A percentile compares a stretch with the other conserved stretches of the same genome.
Evolutionary conservation across 176 grass and related monocot genomes (phyloP).

Genomic region (Poa pratensis): DNA sequence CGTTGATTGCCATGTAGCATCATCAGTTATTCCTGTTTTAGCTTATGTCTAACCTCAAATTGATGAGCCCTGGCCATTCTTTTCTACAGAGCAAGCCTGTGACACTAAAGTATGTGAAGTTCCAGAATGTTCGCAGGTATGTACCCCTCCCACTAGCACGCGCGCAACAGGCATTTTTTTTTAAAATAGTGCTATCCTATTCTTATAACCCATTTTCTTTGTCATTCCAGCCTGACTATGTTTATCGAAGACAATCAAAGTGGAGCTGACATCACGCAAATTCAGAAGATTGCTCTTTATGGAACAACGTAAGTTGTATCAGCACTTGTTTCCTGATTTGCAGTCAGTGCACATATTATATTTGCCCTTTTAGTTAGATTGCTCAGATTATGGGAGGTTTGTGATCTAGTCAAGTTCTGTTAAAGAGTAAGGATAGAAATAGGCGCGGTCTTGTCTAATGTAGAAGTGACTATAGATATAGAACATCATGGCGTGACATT

Average conservation of each 20-base stretch:
- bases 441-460: neutral
- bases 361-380: neutral
- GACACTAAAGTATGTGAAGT: constrained; percentile 91
- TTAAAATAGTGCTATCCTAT: neutral
- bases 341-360: neutral
- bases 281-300: constrained; percentile 89
- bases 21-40: constrained; percentile 13
- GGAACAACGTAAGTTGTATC: constrained; percentile 80
- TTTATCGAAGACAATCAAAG: constrained; percentile 99
- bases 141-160: neutral
- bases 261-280: constrained; percentile 70
- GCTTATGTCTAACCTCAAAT: constrained; percentile 18
- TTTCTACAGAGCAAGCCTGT: constrained; percentile 66
- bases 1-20: neutral
- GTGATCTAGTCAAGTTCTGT: neutral
- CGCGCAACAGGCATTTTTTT: neutral
- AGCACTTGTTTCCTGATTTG: neutral
- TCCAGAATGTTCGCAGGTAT: constrained; percentile 99
- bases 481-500: neutral
- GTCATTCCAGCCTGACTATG: constrained; percentile 74
- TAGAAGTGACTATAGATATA: constrained; percentile 2
- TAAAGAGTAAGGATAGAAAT: neutral
- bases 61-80: constrained; percentile 34
- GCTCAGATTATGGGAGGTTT: neutral
- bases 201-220: constrained; percentile 38